Evolutionary conservation across 768 basidiomycete species (phyloP).

Genomic region (Naematelia encephala): DNA sequence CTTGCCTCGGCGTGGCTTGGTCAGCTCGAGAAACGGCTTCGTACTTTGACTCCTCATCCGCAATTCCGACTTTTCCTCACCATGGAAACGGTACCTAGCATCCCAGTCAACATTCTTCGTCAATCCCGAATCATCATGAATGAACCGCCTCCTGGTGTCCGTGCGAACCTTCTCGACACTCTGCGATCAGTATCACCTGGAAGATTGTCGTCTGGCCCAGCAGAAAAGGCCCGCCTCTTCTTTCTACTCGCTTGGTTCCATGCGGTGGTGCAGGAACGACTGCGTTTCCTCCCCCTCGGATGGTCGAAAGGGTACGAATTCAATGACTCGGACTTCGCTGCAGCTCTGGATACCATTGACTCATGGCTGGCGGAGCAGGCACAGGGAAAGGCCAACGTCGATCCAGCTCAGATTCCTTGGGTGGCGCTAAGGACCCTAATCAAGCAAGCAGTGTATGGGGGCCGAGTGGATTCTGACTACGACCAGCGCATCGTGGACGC

Average conservation of each 20-base stretch:
- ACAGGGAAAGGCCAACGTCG: constrained; percentile 84
- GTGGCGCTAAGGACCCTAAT: constrained; percentile 86
- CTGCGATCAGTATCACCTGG: constrained; percentile 70
- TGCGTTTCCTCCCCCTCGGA: constrained; percentile 91
- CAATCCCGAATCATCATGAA: constrained; percentile 98
- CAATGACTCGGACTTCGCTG: constrained; percentile 96
- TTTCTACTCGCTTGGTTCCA: constrained; percentile 99
- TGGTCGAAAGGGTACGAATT: constrained; percentile 98
- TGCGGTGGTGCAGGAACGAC: constrained; percentile 91
- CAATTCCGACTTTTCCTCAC: constrained; percentile 96
- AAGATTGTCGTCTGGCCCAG: constrained; percentile 71
- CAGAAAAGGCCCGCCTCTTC: constrained; percentile 86
- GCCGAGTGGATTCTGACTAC: constrained; percentile 88
- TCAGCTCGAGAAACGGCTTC: constrained; percentile 92
- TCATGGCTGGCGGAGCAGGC: constrained; percentile 76
- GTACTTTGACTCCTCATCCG: constrained; percentile 81
- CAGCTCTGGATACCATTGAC: constrained; percentile 88
- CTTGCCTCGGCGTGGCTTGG: constrained; percentile 93
- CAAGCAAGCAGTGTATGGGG: constrained; percentile 95
- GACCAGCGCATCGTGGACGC: constrained; percentile 89
- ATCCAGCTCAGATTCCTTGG: constrained; percentile 91
- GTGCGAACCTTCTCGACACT: constrained; percentile 91
- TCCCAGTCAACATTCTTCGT: constrained; percentile 93
- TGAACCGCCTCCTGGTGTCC: constrained; percentile 94
- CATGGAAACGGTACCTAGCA: constrained; percentile 92